Conservation (phyloP, 306 rosid species). For the Trifolium pratense region DNA sequence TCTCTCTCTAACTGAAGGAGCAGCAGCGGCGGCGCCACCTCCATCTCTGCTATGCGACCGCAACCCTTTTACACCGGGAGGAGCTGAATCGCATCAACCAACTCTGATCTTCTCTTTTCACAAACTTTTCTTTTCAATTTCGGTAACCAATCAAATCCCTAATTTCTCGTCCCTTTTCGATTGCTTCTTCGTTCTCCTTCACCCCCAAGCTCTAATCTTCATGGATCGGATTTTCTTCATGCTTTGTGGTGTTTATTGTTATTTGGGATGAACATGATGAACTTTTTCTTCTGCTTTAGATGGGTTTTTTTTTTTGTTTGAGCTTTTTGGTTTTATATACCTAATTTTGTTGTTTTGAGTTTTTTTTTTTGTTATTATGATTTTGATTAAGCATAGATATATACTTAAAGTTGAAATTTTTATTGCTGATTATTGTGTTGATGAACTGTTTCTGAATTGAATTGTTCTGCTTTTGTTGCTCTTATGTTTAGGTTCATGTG, state of each 20-base stretch:
- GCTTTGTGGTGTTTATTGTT: not conserved
- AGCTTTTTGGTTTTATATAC: not conserved
- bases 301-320: not conserved
- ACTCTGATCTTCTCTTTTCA: constrained; percentile 16
- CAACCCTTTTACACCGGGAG: constrained; percentile 18
- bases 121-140: constrained; percentile 30
- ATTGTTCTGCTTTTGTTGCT: not conserved
- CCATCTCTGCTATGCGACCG: constrained; percentile 16
- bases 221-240: constrained; percentile 26
- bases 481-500: constrained; percentile 6
- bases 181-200: constrained; percentile 19
- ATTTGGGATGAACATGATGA: not conserved
- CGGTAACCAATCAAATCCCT: constrained; percentile 46
- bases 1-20: constrained; percentile 43
- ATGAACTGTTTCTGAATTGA: not conserved
- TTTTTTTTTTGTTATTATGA: not conserved
- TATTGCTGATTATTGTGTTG: not conserved
- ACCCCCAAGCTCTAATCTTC: constrained; percentile 27
- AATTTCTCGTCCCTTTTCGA: constrained; percentile 30
- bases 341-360: constrained; percentile 1
- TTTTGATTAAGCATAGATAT: constrained; percentile 16
- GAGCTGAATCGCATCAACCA: constrained; percentile 33
- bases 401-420: constrained; percentile 12
- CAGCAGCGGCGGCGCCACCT: constrained; percentile 37
- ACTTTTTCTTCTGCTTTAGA: constrained; percentile 21